phyloP scores from a whole-genome alignment of 208 protist genomes.

The Leishmania aethiopica region DNA sequence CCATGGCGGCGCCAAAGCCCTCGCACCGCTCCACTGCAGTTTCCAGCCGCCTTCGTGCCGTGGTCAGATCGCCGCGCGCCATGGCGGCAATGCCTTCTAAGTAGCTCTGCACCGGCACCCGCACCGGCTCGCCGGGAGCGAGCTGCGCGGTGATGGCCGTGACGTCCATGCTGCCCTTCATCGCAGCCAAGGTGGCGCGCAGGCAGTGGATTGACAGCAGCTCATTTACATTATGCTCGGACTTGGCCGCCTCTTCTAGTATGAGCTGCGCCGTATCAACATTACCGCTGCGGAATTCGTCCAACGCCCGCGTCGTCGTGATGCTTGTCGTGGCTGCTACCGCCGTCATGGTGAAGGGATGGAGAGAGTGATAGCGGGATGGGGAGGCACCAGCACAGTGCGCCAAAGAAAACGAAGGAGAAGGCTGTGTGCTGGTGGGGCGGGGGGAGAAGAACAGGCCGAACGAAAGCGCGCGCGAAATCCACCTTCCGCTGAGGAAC shows the following conservation, averaged over 20 bases:
- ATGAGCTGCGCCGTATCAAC: conserved; percentile 49
- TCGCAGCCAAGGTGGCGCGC: conserved; percentile 72
- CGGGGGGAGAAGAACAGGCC: not conserved
- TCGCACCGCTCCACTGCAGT: conserved; percentile 50
- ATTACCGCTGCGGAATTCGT: conserved; percentile 59
- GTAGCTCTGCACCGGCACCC: conserved; percentile 57
- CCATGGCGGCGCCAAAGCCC: conserved; percentile 61
- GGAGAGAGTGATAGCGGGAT: not conserved
- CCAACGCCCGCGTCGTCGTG: conserved; percentile 47
- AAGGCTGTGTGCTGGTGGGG: not conserved
- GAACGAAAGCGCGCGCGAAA: not conserved
- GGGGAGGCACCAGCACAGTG: not conserved
- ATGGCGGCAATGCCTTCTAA: conserved; percentile 76
- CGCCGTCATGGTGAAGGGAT: not conserved
- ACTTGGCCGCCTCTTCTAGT: conserved; percentile 41
- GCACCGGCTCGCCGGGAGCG: conserved; percentile 19
- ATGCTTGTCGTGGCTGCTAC: not conserved
- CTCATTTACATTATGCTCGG: conserved; percentile 46
- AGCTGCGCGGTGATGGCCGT: conserved; percentile 17
- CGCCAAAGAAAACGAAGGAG: not conserved
- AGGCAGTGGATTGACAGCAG: conserved; percentile 69
- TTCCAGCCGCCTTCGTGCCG: conserved; percentile 70
- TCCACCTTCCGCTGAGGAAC: not conserved
- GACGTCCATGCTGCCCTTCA: conserved; percentile 63
- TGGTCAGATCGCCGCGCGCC: conserved; percentile 53